Base-by-base conservation (phyloP, 805 yeast genomes). In the Blastobotrys terrestris region DNA sequence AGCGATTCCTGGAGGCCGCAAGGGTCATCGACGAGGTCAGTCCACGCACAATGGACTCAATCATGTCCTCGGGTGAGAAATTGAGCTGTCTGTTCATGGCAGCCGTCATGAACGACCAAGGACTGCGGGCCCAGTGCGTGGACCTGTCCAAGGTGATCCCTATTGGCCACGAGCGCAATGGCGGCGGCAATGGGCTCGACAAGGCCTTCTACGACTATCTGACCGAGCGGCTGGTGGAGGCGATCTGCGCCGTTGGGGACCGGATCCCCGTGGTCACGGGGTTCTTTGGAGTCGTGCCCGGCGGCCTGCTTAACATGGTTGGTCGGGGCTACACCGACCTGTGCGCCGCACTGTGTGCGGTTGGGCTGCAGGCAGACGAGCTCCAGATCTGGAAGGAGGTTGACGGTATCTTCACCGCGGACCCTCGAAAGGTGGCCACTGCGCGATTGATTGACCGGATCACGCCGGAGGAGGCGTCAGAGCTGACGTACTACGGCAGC, bases 301-400 rank as follows among this genome's bases (percentile, higher is more conserved):
- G 97, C 58, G 98, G 99, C 14, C 73, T 94, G 53, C 74, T 94
- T 59, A 85, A 85, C 63, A 88, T 95, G 50, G 96, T 94, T 53
- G 99, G 99, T 45, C 83, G 99, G 66, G 99, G 99, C 40, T 94
- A 94, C 71, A 94, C 99, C 7, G 99, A 94, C 68, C 74, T 94
- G 61, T 94, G 99, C 75, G 99, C 99, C 16, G 99, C 98, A 1
- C 77, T 94, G 64, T 79, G 90, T 41, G 97, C 99, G 0, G 98
- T 94, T 26, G 99, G 97, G 1, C 71, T 85, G 48, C 80, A 77
- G 57, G 97, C 98, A 3, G 95, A 89, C 45, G 99, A 94, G 71
- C 76, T 94, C 57, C 99, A 94, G 72, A 88, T 94, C 48, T 94
- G 99, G 99, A 94, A 94, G 64, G 99, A 94, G 73, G 99, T 94